Base-by-base conservation (phyloP, 345 rosid genomes). In the Gossypium stocksii region DNA sequence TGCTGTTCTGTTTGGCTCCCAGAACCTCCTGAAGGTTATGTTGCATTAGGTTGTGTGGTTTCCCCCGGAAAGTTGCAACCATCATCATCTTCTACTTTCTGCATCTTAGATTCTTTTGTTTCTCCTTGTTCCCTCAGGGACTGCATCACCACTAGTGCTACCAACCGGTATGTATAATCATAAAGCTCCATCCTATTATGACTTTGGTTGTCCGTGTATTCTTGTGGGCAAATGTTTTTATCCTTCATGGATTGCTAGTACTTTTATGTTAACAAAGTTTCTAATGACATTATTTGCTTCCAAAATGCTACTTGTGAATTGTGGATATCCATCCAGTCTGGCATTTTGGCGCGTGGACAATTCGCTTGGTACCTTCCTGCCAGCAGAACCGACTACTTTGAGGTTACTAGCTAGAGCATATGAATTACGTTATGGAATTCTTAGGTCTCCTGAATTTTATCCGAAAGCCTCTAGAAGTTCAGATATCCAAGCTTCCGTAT, bases 291-390 rank as follows among this genome's bases (percentile, higher is more conserved):
- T 53, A 49, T 51, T 73, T 13, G 14, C 56, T 73, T 61, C 25
- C 41, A 14, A 44, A 23, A 61, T 41, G 25, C 48, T 63, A 61
- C 79, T 41, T 72, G 34, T 80, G 16, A 71, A 77, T 78, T 85
- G 87, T 93, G 93, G 98, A 77, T 79, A 80, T 79, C 77, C 81
- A 14, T 84, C 94, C 77, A 82, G 79, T 79, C 81, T 90, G 78
- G 92, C 90, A 68, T 93, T 95, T 80, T 95, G 98, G 99, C 98
- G 99, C 3, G 96, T 90, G 82, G 82, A 82, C 75, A 95, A 91
- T 86, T 88, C 91, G 74, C 80, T 86, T 72, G 89, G 99, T 41
- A 91, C 94, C 63, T 95, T 95, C 85, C 84, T 95, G 82, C 98
- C 98, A 25, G 89, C 91, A 29, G 90, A 92, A 77, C 83, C 94